Conservation (phyloP, 1,139 yeast genomes). For the Diutina sp. region DNA sequence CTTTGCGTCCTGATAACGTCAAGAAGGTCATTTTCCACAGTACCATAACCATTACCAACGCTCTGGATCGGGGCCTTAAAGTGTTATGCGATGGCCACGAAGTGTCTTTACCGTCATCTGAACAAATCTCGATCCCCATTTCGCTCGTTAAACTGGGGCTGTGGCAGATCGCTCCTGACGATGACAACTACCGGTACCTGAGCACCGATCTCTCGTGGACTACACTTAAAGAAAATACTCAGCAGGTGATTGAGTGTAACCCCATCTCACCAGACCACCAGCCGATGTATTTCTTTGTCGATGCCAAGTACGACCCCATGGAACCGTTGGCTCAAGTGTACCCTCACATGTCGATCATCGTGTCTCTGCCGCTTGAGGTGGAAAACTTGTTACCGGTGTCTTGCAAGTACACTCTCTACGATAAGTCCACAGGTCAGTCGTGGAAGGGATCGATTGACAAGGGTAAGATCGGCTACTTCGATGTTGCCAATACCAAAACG, state of each 20-base stretch:
- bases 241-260: background rate
- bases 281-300: slow-evolving; percentile 59
- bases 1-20: slow-evolving; percentile 60
- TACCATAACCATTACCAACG: slow-evolving; percentile 57
- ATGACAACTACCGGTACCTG: background rate
- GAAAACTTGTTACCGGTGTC: slow-evolving; percentile 82
- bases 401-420: slow-evolving; percentile 62
- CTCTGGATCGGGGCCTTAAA: slow-evolving; percentile 47
- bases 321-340: slow-evolving; percentile 67
- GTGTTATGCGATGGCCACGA: slow-evolving; percentile 8
- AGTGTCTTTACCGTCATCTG: slow-evolving; percentile 37
- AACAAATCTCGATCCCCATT: slow-evolving; percentile 58
- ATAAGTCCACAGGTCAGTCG: slow-evolving; percentile 59
- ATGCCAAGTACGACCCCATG: slow-evolving; percentile 45
- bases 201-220: background rate
- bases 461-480: slow-evolving; percentile 62
- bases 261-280: background rate
- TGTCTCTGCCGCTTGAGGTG: slow-evolving; percentile 80
- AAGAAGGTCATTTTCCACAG: slow-evolving; percentile 70
- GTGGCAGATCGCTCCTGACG: slow-evolving; percentile 48
- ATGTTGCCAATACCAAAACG: slow-evolving; percentile 66
- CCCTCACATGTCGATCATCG: slow-evolving; percentile 70
- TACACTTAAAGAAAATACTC: background rate
- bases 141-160: slow-evolving; percentile 47
- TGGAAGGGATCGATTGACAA: slow-evolving; percentile 51